phyloP scores from a whole-genome alignment of 2,329 filamentous ascomycete genomes.

The Helminthosporium solani region DNA sequence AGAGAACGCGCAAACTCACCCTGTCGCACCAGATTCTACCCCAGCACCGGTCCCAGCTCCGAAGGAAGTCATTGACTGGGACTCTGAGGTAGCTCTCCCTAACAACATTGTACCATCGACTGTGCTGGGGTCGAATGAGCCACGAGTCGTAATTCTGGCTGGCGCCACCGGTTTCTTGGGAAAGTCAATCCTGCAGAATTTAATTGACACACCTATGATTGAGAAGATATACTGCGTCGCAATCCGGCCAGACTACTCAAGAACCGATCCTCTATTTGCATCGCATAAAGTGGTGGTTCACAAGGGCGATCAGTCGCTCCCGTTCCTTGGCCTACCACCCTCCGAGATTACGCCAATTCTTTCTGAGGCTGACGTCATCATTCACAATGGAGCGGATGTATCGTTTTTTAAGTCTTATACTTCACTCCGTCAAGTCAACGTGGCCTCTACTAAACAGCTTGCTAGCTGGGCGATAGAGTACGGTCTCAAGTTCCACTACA shows the following conservation, averaged over 20 bases:
- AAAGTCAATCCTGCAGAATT: not conserved
- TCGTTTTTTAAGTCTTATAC: conserved; percentile 12
- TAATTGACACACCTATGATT: conserved; percentile 1
- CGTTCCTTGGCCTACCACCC: conserved; percentile 1
- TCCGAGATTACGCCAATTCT: not conserved
- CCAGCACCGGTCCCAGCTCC: too few relatives aligned
- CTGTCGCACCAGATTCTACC: too few relatives aligned
- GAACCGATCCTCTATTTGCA: not conserved
- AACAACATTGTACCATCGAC: too few relatives aligned
- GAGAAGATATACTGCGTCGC: conserved; percentile 17
- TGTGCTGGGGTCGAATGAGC: too few relatives aligned
- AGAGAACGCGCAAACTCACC: too few relatives aligned
- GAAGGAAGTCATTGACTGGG: too few relatives aligned
- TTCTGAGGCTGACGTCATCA: conserved; percentile 8
- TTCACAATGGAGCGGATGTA: conserved; percentile 14
- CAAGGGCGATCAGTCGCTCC: conserved; percentile 3
- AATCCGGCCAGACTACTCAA: conserved; percentile 23
- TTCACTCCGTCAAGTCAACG: conserved; percentile 6
- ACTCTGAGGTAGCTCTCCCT: too few relatives aligned
- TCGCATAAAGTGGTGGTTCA: not conserved
- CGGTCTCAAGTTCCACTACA: conserved; percentile 10
- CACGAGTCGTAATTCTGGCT: conserved; percentile 8
- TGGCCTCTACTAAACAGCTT: conserved; percentile 6
- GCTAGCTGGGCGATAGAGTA: not conserved
- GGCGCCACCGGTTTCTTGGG: conserved; percentile 13